Evolutionary conservation across 768 basidiomycete species (phyloP).

Genomic region (Russula abietina): DNA sequence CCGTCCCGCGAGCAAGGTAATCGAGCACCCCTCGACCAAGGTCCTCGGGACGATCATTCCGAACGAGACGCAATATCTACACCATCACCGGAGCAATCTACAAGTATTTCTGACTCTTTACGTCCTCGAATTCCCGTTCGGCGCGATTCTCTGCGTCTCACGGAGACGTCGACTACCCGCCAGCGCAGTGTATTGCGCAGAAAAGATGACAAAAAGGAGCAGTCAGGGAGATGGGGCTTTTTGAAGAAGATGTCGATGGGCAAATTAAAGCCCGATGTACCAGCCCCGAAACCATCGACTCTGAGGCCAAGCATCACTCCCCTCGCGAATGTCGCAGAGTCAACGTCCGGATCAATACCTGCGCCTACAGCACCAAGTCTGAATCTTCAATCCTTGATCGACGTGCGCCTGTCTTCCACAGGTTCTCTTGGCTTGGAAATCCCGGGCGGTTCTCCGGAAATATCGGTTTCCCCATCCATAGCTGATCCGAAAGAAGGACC

Average conservation of each 20-base stretch:
- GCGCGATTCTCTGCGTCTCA: not conserved
- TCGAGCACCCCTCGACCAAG: conserved; percentile 38
- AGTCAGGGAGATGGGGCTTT: conserved; percentile 86
- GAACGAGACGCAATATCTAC: not conserved
- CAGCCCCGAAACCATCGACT: conserved; percentile 33
- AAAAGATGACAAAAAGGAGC: conserved; percentile 33
- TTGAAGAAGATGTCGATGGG: conserved; percentile 99
- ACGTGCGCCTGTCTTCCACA: conserved; percentile 55
- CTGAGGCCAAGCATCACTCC: conserved; percentile 29
- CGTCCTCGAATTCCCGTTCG: not conserved
- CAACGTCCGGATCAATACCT: conserved; percentile 5
- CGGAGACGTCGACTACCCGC: conserved; percentile 10
- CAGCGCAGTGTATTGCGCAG: conserved; percentile 24
- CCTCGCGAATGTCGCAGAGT: conserved; percentile 21
- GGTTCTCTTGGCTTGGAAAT: conserved; percentile 45
- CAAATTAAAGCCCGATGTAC: conserved; percentile 68
- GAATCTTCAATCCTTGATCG: conserved; percentile 26
- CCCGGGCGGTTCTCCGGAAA: conserved; percentile 3
- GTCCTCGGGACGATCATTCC: conserved; percentile 41
- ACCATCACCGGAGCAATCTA: not conserved
- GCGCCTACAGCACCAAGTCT: conserved; percentile 13
- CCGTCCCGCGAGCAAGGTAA: conserved; percentile 34
- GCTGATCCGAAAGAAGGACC: conserved; percentile 11
- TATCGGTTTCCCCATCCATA: conserved; percentile 20
- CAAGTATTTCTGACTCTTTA: not conserved